phyloP scores from a whole-genome alignment of 1,139 yeast genomes.

The Blastobotrys aristatus region DNA sequence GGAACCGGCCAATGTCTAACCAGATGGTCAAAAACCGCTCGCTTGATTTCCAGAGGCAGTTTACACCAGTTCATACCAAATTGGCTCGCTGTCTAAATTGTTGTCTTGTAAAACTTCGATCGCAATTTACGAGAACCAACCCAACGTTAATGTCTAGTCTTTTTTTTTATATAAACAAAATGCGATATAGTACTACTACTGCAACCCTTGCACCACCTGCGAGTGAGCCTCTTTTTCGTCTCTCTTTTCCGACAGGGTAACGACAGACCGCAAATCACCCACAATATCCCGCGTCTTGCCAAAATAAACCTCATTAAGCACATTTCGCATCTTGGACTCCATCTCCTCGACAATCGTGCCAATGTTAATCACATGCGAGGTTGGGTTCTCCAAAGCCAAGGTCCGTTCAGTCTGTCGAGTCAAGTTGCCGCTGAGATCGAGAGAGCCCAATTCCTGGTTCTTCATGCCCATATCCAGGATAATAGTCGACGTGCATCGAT shows the following conservation, averaged over 20 bases:
- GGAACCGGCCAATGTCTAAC: too few species aligned
- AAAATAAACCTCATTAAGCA: slow-evolving; percentile 89
- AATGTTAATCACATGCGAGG: slow-evolving; percentile 74
- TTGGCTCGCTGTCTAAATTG: too few species aligned
- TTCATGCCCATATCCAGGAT: slow-evolving; percentile 57
- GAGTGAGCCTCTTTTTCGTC: slow-evolving; percentile 30
- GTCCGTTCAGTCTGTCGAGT: slow-evolving; percentile 64
- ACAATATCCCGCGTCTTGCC: slow-evolving; percentile 89
- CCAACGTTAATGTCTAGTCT: not conserved
- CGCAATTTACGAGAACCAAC: too few species aligned
- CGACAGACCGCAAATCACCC: slow-evolving; percentile 58
- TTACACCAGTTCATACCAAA: not conserved
- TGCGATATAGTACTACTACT: too few species aligned
- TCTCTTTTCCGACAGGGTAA: slow-evolving; percentile 29
- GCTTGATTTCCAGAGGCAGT: too few species aligned
- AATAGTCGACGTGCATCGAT: slow-evolving; percentile 82
- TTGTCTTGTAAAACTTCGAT: too few species aligned
- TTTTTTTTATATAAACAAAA: not conserved
- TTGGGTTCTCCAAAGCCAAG: slow-evolving; percentile 43
- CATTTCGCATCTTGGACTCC: slow-evolving; percentile 80
- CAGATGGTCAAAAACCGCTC: too few species aligned
- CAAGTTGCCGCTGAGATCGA: slow-evolving; percentile 73
- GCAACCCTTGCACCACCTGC: slow-evolving; percentile 30
- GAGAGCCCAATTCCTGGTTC: slow-evolving; percentile 32
- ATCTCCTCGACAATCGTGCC: slow-evolving; percentile 85